A percentile compares a stretch with the other conserved stretches of the same genome.
phyloP scores from a whole-genome alignment of 2,329 filamentous ascomycete genomes.

The Colletotrichum noveboracense region DNA sequence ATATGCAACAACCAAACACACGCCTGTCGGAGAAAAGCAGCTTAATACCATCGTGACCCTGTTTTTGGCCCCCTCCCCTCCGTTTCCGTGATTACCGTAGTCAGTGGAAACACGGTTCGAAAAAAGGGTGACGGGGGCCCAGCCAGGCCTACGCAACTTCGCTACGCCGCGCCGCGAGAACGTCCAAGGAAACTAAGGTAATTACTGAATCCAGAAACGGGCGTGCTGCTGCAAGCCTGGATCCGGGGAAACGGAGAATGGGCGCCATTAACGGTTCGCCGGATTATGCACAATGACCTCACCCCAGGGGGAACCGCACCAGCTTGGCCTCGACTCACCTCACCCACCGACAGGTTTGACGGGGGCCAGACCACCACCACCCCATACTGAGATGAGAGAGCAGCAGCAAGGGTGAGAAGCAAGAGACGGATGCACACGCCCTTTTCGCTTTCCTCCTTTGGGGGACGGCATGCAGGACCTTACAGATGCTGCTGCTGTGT shows the following conservation, averaged over 20 bases:
- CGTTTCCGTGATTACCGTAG: neutral
- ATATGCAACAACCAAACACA: constrained; percentile 8
- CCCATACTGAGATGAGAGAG: neutral
- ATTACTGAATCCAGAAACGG: neutral
- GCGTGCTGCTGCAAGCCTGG: neutral
- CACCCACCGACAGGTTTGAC: neutral
- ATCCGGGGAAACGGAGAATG: neutral
- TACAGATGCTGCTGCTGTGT: neutral
- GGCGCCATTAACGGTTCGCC: neutral
- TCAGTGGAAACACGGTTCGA: neutral
- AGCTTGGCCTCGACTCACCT: neutral
- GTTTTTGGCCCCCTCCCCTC: neutral
- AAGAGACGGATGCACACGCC: neutral
- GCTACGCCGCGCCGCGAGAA: neutral
- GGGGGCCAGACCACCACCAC: neutral
- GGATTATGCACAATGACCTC: constrained; percentile 13
- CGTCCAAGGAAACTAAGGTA: neutral
- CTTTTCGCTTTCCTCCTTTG: neutral
- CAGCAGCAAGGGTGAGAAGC: neutral
- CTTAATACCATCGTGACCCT: neutral
- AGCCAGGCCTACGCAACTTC: neutral
- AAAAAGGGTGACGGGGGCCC: neutral
- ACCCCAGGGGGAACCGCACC: neutral
- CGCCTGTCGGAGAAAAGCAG: neutral
- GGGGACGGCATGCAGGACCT: neutral